Conservation (phyloP, 2,329 filamentous ascomycete genomes). For the Monilinia aucupariae region DNA sequence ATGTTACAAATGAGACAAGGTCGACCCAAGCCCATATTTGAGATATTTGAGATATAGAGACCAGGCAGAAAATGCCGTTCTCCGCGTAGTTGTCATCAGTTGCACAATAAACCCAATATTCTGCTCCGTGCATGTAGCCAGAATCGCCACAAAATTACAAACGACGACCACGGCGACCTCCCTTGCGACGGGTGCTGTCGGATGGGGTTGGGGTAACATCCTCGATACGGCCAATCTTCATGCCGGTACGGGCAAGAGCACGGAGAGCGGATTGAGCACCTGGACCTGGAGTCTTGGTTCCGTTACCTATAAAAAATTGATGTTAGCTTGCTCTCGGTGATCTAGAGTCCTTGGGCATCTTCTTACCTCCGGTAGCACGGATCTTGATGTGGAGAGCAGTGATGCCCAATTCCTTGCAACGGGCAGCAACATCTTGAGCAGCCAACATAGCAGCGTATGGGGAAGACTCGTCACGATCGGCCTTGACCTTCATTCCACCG, state of each 20-base stretch:
- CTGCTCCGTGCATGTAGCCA: conserved; percentile 23
- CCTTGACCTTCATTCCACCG: conserved; percentile 99
- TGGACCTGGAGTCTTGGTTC: conserved; percentile 99
- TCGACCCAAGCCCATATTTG: conserved; percentile 17
- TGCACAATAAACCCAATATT: conserved; percentile 48
- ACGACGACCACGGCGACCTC: conserved; percentile 99
- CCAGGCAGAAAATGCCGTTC: conserved; percentile 63
- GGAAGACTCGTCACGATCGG: conserved; percentile 98
- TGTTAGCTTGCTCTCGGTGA: conserved; percentile 1
- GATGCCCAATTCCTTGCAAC: conserved; percentile 80
- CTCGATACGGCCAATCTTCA: conserved; percentile 99
- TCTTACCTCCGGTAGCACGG: conserved; percentile 88
- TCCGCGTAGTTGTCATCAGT: conserved; percentile 61
- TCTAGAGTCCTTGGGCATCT: not conserved
- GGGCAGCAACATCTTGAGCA: conserved; percentile 92
- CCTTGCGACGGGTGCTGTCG: conserved; percentile 99
- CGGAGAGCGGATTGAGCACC: conserved; percentile 99
- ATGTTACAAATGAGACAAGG: conserved; percentile 44
- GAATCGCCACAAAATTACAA: conserved; percentile 55
- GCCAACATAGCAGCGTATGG: conserved; percentile 99
- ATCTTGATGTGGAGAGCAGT: conserved; percentile 99
- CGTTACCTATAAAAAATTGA: conserved; percentile 61
- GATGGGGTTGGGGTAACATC: conserved; percentile 98
- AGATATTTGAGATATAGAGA: conserved; percentile 47
- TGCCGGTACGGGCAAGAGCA: conserved; percentile 96